phyloP scores from a whole-genome alignment of 495 filamentous ascomycete species.

The Aspergillus avenaceus region DNA sequence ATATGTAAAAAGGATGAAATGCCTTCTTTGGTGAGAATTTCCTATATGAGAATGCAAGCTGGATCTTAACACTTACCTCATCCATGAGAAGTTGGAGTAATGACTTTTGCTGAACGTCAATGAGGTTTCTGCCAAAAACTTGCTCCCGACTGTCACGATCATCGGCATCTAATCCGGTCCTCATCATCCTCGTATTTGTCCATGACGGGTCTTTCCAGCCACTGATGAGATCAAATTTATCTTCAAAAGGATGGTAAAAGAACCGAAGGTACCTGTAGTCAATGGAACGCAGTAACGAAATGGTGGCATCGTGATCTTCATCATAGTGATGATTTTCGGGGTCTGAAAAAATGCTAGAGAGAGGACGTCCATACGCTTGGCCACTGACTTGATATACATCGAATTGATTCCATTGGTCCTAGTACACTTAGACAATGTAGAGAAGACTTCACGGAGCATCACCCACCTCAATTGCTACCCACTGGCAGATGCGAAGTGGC shows the following conservation, averaged over 20 bases:
- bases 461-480: slow-evolving; percentile 83
- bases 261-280: slow-evolving; percentile 95
- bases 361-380: slow-evolving; percentile 68
- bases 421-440: background rate
- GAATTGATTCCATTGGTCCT: slow-evolving; percentile 96
- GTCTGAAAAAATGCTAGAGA: slow-evolving; percentile 83
- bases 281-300: slow-evolving; percentile 65
- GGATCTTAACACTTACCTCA: slow-evolving; percentile 56
- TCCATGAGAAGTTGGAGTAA: slow-evolving; percentile 79
- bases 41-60: background rate
- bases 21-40: slow-evolving; percentile 48
- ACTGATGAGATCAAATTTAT: slow-evolving; percentile 79
- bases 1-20: slow-evolving; percentile 97
- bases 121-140: slow-evolving; percentile 83
- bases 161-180: slow-evolving; percentile 82
- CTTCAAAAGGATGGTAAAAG: slow-evolving; percentile 81
- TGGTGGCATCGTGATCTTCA: slow-evolving; percentile 80
- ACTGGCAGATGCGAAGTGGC: slow-evolving; percentile 68
- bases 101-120: slow-evolving; percentile 88
- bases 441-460: background rate
- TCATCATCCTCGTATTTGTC: slow-evolving; percentile 71
- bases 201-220: slow-evolving; percentile 92
- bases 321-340: slow-evolving; percentile 56
- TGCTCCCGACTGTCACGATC: slow-evolving; percentile 78
- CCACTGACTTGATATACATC: slow-evolving; percentile 61